Percentiles rank a stretch among this genome's conserved stretches.
phyloP scores from a whole-genome alignment of 2,329 filamentous ascomycete genomes.

The Furcasterigmium sp. region DNA sequence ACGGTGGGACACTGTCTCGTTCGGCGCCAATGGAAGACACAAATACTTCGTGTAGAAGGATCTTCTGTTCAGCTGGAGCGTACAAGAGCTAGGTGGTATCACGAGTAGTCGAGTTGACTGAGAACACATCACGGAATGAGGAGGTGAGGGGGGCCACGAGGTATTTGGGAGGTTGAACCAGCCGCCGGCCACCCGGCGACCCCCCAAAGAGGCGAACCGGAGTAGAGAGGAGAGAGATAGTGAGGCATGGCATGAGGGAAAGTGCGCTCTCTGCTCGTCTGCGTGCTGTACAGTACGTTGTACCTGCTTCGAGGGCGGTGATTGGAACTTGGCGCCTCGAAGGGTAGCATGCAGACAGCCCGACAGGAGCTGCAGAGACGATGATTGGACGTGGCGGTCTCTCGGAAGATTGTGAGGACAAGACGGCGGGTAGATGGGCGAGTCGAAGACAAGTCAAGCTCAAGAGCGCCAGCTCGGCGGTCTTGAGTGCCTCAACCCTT shows the following conservation, averaged over 20 bases:
- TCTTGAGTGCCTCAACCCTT: no score
- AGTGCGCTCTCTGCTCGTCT: background rate
- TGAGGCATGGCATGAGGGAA: no score
- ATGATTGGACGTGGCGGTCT: slow-evolving; percentile 9
- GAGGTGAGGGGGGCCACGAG: background rate
- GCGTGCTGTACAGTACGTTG: background rate
- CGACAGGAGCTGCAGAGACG: slow-evolving; percentile 9
- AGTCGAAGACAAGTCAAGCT: no score
- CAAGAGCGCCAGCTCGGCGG: background rate
- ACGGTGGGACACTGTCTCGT: no score
- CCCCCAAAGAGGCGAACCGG: no score
- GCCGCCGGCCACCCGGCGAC: background rate
- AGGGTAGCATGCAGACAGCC: slow-evolving; percentile 18
- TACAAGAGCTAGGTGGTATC: background rate
- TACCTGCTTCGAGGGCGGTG: background rate
- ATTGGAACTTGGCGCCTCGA: slow-evolving; percentile 17
- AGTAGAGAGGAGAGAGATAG: background rate
- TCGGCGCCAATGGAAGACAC: no score
- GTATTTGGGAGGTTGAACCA: slow-evolving; percentile 3
- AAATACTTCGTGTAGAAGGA: no score
- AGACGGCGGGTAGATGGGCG: slow-evolving; percentile 1
- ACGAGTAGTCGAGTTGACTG: slow-evolving; percentile 19
- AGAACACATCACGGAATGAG: slow-evolving; percentile 3
- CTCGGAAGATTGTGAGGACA: slow-evolving; percentile 4
- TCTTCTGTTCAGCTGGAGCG: background rate